Evolutionary conservation across 192 early-diverging fungal genomes (phyloP).

Genomic region (Backusella australiensis): DNA sequence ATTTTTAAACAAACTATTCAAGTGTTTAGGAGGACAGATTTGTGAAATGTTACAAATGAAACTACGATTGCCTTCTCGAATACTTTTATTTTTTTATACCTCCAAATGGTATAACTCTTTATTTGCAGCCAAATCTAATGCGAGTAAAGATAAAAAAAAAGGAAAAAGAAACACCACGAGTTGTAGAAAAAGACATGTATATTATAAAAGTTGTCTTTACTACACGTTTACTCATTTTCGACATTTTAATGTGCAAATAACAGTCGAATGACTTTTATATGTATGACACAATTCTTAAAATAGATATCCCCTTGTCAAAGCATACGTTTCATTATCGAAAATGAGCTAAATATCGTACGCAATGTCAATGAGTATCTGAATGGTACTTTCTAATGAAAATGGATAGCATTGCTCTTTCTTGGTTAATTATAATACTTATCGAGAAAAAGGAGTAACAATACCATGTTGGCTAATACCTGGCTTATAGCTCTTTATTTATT

Average conservation of each 20-base stretch:
- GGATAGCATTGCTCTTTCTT: neutral
- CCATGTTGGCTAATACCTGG: neutral
- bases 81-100: neutral
- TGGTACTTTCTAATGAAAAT: neutral
- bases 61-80: neutral
- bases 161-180: neutral
- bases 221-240: neutral
- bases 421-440: neutral
- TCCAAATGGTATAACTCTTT: neutral
- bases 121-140: neutral
- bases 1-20: neutral
- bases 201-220: neutral
- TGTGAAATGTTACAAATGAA: neutral
- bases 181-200: neutral
- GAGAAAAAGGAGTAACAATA: neutral
- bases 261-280: neutral
- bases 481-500: neutral
- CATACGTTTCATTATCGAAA: neutral
- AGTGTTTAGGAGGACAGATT: neutral
- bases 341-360: neutral
- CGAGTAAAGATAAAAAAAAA: neutral
- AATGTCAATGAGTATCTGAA: neutral
- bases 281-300: neutral
- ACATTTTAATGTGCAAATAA: neutral
- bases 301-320: neutral